phyloP scores from a whole-genome alignment of 2,329 filamentous ascomycete genomes.

The Tolypocladium nubicola region DNA sequence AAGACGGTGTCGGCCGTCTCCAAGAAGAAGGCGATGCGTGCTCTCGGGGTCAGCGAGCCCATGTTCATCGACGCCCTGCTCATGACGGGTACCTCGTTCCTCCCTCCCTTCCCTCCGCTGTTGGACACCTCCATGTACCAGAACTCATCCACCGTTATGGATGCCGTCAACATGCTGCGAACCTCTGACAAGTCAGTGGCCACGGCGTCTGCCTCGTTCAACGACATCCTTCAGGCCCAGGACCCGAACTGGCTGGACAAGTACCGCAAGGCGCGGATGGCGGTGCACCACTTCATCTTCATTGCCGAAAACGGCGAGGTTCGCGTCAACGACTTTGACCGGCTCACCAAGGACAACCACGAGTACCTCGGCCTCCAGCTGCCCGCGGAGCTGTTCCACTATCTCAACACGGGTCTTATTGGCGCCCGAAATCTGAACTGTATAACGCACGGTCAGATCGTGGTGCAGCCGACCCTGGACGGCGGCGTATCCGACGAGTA shows the following conservation, averaged over 20 bases:
- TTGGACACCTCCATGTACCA: constrained; percentile 46
- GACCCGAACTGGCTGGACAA: constrained; percentile 72
- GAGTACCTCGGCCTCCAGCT: constrained; percentile 85
- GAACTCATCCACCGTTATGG: constrained; percentile 54
- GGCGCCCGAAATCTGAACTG: constrained; percentile 70
- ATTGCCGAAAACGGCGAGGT: constrained; percentile 70
- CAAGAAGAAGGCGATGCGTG: constrained; percentile 60
- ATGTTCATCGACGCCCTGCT: constrained; percentile 78
- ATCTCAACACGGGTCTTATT: constrained; percentile 75
- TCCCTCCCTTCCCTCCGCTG: constrained; percentile 70
- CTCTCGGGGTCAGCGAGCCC: constrained; percentile 54
- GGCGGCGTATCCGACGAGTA: constrained; percentile 74
- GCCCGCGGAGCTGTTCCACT: constrained; percentile 82
- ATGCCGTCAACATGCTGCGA: constrained; percentile 68
- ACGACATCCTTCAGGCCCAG: constrained; percentile 64
- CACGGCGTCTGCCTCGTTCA: constrained; percentile 64
- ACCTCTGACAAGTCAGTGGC: constrained; percentile 60
- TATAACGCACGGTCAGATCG: constrained; percentile 69
- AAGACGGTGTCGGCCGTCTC: constrained; percentile 51
- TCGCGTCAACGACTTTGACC: constrained; percentile 60
- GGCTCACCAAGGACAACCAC: constrained; percentile 73
- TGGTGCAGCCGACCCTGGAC: constrained; percentile 76
- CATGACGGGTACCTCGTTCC: constrained; percentile 71
- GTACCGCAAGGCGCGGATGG: constrained; percentile 77
- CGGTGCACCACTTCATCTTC: constrained; percentile 78